Evolutionary conservation across 169 alveolate species (phyloP), one percentile per base, ranked within the genome.

Genomic region (Theileria annulata): DNA sequence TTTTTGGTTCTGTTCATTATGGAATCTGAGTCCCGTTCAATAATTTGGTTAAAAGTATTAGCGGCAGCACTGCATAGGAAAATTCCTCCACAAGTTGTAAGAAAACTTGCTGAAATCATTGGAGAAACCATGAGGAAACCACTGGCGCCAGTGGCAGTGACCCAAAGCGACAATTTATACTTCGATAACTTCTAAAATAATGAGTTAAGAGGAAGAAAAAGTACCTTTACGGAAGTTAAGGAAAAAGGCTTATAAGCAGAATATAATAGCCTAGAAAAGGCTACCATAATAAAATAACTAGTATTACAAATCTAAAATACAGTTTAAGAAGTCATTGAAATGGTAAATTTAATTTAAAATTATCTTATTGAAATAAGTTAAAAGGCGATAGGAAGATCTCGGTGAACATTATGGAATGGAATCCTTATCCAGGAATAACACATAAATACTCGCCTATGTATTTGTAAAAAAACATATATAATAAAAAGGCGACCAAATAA

Each of bases 1-100:
- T 82, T 80, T 30, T 86, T 75, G n/a, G 95, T 91, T 42, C 95
- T 62, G 21, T 63, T 63, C 95, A 91, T 91, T 62, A 87, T 25
- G 21, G 83, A 72, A 60, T 91, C 95, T 8, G 79, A 72, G 64
- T 85, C 78, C 23, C 91, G 77, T 64, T 91, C 95, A 21, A 80
- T 85, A 31, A 91, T 87, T 30, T 91, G 95, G 69, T 91, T 91
- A 77, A 87, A 85, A 28, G 87, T 81, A 58, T 91, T 88, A 0
- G 95, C 92, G 25, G 93, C 90, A 15, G 90, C 68, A 83, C 93
- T 87, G 71, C 95, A 91, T 15, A 87, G 66, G 78, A 80, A 91
- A 19, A 91, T 82, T 6, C 95, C 95, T 10, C 87, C 90, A 31
- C 85, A 63, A 10, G 82, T 30, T 25, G 35, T 42, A 6, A 77